phyloP scores from a whole-genome alignment of 495 filamentous ascomycete species.

The Lichenothelia convexa region DNA sequence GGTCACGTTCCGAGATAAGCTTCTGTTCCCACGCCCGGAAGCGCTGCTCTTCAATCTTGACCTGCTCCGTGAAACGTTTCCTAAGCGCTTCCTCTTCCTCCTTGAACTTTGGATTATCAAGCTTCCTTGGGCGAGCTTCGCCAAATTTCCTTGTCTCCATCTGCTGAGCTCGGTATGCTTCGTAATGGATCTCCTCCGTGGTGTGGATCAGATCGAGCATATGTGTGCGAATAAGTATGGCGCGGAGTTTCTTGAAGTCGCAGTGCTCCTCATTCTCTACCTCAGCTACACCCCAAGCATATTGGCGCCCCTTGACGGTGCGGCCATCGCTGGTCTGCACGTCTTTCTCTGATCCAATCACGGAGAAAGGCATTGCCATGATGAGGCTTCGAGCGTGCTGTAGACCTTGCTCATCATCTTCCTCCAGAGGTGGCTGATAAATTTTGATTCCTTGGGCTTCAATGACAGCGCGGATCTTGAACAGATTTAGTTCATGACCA shows the following conservation, averaged over 20 bases:
- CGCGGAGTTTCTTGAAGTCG: conserved; percentile 99
- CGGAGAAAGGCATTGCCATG: conserved; percentile 94
- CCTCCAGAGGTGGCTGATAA: conserved; percentile 91
- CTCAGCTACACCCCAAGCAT: conserved; percentile 97
- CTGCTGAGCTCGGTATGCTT: conserved; percentile 94
- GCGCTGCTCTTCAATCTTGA: conserved; percentile 97
- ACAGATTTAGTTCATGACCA: neutral
- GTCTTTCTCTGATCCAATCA: conserved; percentile 97
- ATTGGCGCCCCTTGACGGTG: conserved; percentile 96
- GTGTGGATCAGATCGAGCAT: conserved; percentile 99
- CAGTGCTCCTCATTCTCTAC: conserved; percentile 99
- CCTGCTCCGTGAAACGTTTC: conserved; percentile 98
- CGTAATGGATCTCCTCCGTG: conserved; percentile 96
- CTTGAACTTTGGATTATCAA: conserved; percentile 99
- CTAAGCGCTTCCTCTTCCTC: conserved; percentile 94
- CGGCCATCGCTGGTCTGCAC: conserved; percentile 90
- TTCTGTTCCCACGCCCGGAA: conserved; percentile 99
- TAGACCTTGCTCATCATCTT: conserved; percentile 91
- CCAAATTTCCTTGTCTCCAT: conserved; percentile 99
- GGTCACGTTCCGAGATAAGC: conserved; percentile 91
- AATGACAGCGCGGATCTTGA: conserved; percentile 78
- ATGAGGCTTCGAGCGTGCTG: conserved; percentile 85
- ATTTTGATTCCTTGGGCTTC: conserved; percentile 99
- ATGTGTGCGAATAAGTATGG: conserved; percentile 97
- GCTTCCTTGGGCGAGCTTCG: conserved; percentile 87